Evolutionary conservation across 352 stramenopile species (phyloP).

Genomic region (Phytophthora tubulina): DNA sequence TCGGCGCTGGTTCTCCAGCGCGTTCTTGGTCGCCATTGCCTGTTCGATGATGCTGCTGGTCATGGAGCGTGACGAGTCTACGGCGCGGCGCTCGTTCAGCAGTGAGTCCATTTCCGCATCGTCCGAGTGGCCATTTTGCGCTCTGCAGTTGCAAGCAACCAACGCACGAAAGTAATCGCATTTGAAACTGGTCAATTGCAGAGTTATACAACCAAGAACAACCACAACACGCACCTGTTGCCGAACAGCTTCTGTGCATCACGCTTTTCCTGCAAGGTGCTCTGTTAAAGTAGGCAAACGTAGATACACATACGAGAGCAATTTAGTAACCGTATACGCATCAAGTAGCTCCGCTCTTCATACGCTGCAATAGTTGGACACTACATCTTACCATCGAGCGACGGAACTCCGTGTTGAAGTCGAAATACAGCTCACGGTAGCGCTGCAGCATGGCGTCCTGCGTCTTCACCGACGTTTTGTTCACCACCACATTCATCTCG

Average conservation of each 20-base stretch:
- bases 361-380: too few species aligned
- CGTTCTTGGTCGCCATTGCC: slow-evolving; percentile 87
- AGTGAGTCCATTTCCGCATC: slow-evolving; percentile 83
- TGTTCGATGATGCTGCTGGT: slow-evolving; percentile 89
- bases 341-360: too few species aligned
- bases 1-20: slow-evolving; percentile 91
- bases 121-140: slow-evolving; percentile 54
- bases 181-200: background rate
- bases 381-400: slow-evolving; percentile 69
- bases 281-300: slow-evolving; percentile 47
- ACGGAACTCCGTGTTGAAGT: slow-evolving; percentile 96
- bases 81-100: slow-evolving; percentile 79
- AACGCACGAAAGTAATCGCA: background rate
- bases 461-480: slow-evolving; percentile 76
- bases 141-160: slow-evolving; percentile 35
- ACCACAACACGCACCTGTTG: slow-evolving; percentile 57
- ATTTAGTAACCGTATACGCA: too few species aligned
- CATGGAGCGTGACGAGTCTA: slow-evolving; percentile 86
- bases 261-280: slow-evolving; percentile 80
- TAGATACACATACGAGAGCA: background rate
- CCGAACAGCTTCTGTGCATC: slow-evolving; percentile 87
- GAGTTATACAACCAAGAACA: background rate
- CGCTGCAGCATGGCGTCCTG: slow-evolving; percentile 93
- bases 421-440: slow-evolving; percentile 97
- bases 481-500: slow-evolving; percentile 83